A percentile compares a stretch with the other conserved stretches of the same genome.
phyloP scores from a whole-genome alignment of 768 basidiomycete species.

The Lentinula raphanica region DNA sequence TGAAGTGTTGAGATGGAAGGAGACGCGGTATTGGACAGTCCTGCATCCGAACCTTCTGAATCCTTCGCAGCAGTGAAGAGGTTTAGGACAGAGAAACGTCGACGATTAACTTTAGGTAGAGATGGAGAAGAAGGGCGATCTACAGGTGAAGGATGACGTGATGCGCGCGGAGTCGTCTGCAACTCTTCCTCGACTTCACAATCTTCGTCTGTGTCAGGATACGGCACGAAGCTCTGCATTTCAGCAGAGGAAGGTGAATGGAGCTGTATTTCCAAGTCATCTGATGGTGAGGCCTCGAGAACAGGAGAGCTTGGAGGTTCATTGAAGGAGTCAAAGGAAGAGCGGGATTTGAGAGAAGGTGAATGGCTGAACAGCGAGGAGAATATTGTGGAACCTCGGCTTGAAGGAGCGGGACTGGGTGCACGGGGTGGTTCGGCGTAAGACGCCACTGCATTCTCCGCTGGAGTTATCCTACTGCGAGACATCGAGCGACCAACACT shows the following conservation, averaged over 20 bases:
- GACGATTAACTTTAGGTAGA: slow-evolving; percentile 17
- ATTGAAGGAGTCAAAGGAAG: slow-evolving; percentile 6
- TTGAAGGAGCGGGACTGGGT: slow-evolving; percentile 29
- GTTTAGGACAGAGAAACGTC: slow-evolving; percentile 31
- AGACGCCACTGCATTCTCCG: slow-evolving; percentile 25
- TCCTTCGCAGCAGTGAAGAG: slow-evolving; percentile 20
- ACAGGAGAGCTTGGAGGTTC: not conserved
- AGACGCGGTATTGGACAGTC: slow-evolving; percentile 12
- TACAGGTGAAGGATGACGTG: slow-evolving; percentile 13
- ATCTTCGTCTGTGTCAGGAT: slow-evolving; percentile 16
- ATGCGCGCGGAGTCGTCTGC: slow-evolving; percentile 10
- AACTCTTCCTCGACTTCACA: slow-evolving; percentile 13
- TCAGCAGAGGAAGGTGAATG: slow-evolving; percentile 31
- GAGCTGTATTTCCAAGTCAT: not conserved
- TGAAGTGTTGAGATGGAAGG: slow-evolving; percentile 13
- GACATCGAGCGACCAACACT: slow-evolving; percentile 27
- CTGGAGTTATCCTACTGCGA: slow-evolving; percentile 28
- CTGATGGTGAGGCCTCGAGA: not conserved
- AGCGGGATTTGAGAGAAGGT: slow-evolving; percentile 3
- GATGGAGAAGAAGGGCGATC: slow-evolving; percentile 8
- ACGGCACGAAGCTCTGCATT: slow-evolving; percentile 19
- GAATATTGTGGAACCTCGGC: slow-evolving; percentile 25
- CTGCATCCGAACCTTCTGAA: not conserved
- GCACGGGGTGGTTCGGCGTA: slow-evolving; percentile 22
- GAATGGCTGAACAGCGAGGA: slow-evolving; percentile 5